Conservation (phyloP, 2,329 filamentous ascomycete genomes). For the Biscogniauxia marginata region DNA sequence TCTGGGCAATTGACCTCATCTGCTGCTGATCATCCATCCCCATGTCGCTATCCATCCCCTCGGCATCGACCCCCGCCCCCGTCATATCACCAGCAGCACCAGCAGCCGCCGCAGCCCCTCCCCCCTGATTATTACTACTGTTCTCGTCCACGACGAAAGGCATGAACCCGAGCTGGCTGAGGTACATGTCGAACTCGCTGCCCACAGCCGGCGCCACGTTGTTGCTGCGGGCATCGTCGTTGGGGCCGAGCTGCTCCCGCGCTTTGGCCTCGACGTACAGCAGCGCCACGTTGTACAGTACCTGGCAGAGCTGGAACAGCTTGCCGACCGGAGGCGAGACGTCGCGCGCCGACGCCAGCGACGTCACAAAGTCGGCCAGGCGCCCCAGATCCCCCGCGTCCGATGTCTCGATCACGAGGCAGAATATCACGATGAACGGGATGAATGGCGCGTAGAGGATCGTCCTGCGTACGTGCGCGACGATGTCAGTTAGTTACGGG, state of each 20-base stretch:
- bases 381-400: constrained; percentile 42
- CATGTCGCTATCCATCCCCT: constrained; percentile 10
- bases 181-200: constrained; percentile 34
- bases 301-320: constrained; percentile 56
- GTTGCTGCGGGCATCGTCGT: constrained; percentile 8
- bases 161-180: constrained; percentile 35
- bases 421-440: constrained; percentile 54
- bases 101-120: neutral
- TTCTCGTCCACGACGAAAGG: constrained; percentile 21
- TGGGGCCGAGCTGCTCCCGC: constrained; percentile 24
- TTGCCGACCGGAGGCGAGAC: constrained; percentile 49
- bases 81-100: neutral
- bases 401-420: constrained; percentile 47
- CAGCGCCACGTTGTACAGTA: constrained; percentile 56
- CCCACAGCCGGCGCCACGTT: constrained; percentile 26
- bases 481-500: constrained; percentile 3
- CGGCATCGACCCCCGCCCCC: constrained; percentile 1
- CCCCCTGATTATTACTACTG: neutral
- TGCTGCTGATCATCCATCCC: constrained; percentile 8
- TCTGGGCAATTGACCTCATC: constrained; percentile 23
- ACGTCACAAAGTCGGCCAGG: constrained; percentile 49
- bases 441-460: constrained; percentile 52
- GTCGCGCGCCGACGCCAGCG: constrained; percentile 48
- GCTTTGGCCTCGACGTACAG: constrained; percentile 58
- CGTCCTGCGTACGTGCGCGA: constrained; percentile 32